Base-by-base conservation (phyloP, 257 asterid species). In the Solanum ahanhuiri region DNA sequence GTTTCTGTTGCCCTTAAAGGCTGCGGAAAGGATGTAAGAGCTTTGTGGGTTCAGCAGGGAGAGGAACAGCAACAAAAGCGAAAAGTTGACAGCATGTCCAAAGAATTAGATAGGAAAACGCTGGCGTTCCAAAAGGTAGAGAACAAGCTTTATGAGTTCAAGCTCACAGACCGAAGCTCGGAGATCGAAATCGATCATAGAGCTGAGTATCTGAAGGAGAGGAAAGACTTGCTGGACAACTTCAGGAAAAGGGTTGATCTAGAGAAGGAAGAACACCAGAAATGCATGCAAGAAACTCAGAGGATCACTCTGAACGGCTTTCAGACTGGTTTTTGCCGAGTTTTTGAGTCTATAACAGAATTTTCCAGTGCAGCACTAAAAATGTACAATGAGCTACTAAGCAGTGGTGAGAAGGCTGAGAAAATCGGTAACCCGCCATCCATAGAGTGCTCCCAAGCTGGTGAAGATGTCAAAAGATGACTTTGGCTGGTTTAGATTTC, bases 31-130 rank as follows among this genome's bases (percentile, higher is more conserved):
- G 99, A 96, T 87, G 95, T 95, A 75, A 88, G 95, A 87, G 94
- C 96, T 63, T 85, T 96, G 91, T 93, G 98, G 98, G 76, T 91
- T 88, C 98, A 93, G 87, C 98, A 96, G 85, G 99, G 98, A 83
- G 94, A 89, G 88, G 99, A 95, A 81, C 96, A 92, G 76, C 93
- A 90, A 45, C 98, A 95, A 60, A 96, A 94, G 91, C 88, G 93
- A 89, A 96, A 90, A 91, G 98, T 94, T 10, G 99, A 96, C 37
- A 84, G 86, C 69, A 79, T 96, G 76, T 93, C 99, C 4, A 92
- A 93, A 90, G 99, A 95, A 88, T 86, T 94, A 17, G 98, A 96
- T 31, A 91, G 88, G 45, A 96, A 89, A 91, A 88, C 64, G 39
- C 67, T 85, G 83, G 91, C 95, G 63, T 91, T 94, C 83, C 94